Base-by-base conservation (phyloP, 2,329 filamentous ascomycete genomes). In the Phyllosticta ampelicida region DNA sequence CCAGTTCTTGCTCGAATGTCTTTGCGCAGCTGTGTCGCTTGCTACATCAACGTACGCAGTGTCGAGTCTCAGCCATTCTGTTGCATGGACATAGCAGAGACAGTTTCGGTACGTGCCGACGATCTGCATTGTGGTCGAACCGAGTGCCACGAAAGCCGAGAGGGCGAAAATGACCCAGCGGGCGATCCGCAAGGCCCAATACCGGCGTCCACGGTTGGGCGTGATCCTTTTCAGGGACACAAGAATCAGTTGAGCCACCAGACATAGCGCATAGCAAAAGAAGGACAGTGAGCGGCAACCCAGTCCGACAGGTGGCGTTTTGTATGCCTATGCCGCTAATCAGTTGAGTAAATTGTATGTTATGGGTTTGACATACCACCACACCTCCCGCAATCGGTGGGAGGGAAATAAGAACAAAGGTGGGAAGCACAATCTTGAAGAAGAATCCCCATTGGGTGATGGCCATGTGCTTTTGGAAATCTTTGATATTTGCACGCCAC, bases 101-200 rank as follows among this genome's bases (percentile, higher is more conserved):
- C 59, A 61, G 21, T 59, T 61, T 10, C 52, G 28, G 26, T 55
- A 61, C 5, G 58, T 53, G 5, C 59, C 59, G 18, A 61, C 52
- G 8, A 61, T 51, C 30, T 61, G 59, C 59, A 61, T 61, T n/a
- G 55, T 55, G 5, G 55, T 61, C 2, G 55, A 55, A 10, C 55
- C 59, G 11, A 59, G 49, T 5, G 53, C 53, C 48, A 28, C 28
- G 16, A 49, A 60, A 11, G 20, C 48, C 28, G 11, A 56, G 10
- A 21, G 53, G 18, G 11, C 23, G 53, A 44, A 58, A 10, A 26
- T 18, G 36, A 26, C n/a, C 18, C 55, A 52, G 20, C 16, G 48
- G 9, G 13, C 29, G 10, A 29, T 21, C 29, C 16, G 29, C 28
- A 55, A 11, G 11, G 16, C 30, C 18, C 44, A 29, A 29, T 28